These are phyloP conservation scores for Arbutus unedo DNA, from an alignment of 148 eudicot genomes.

Conservation along the genomic window DNA sequence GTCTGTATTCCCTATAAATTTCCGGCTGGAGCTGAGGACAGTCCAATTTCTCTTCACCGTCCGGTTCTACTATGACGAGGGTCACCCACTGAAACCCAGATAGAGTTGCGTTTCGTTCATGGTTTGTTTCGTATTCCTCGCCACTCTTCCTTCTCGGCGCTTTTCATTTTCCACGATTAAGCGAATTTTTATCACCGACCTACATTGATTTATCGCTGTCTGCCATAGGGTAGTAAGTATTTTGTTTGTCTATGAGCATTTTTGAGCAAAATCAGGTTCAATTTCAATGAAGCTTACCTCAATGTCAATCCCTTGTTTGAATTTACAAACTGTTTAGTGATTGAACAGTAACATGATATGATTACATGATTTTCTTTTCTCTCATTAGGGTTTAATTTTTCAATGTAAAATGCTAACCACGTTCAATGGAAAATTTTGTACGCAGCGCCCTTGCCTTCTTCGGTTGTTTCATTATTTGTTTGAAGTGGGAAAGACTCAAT, in stretches of 20 bases:
- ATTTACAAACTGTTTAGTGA: background rate
- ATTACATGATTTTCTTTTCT: background rate
- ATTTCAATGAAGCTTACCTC: background rate
- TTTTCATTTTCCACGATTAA: background rate
- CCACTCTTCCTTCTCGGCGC: background rate
- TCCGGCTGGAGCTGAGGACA: background rate
- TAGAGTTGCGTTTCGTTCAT: conserved; percentile 14
- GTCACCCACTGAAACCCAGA: background rate
- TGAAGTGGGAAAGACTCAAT: background rate
- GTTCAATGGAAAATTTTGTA: background rate
- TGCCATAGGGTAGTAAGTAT: background rate
- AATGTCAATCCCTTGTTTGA: background rate
- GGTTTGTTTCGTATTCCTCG: background rate
- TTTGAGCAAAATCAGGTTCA: background rate
- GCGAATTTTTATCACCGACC: no score
- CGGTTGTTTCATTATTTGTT: background rate
- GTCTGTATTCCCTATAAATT: background rate
- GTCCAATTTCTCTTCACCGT: background rate
- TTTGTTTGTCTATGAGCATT: background rate
- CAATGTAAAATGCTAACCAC: background rate
- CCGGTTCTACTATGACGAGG: background rate
- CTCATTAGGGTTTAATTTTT: background rate
- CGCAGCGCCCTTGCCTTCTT: background rate
- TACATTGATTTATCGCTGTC: background rate
- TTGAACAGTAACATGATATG: background rate